These are phyloP conservation scores for Coniochaeta sp. DNA, from an alignment of 2,329 filamentous ascomycete species.

Conservation along the genomic window DNA sequence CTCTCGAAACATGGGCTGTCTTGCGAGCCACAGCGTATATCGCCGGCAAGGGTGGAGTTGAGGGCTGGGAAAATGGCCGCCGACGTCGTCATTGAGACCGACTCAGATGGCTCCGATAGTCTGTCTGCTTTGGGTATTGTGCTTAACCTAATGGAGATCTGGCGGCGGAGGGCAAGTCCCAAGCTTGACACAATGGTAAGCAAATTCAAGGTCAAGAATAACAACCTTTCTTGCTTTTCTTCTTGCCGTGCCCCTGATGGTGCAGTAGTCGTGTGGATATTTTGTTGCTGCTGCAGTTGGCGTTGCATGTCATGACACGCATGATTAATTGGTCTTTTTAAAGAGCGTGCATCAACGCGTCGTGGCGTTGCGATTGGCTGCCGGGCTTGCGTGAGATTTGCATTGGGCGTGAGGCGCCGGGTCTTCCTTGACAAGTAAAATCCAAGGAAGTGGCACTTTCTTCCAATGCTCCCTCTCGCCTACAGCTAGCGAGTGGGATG, in stretches of 20 bases:
- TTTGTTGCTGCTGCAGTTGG: background rate
- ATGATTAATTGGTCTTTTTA: conserved; percentile 2
- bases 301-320: conserved; percentile 3
- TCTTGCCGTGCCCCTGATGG: background rate
- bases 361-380: background rate
- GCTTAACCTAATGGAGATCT: background rate
- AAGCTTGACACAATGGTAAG: background rate
- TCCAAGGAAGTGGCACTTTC: background rate
- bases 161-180: background rate
- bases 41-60: no score
- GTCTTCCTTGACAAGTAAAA: background rate
- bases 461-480: background rate
- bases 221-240: background rate
- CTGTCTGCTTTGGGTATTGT: background rate
- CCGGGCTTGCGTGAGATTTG: background rate
- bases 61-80: no score
- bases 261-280: background rate
- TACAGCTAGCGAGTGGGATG: background rate
- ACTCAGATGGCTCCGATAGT: no score
- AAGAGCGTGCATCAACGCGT: conserved; percentile 1
- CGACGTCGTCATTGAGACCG: background rate
- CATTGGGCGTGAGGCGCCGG: conserved; percentile 3
- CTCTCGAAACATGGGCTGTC: background rate
- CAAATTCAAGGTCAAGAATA: background rate
- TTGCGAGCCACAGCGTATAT: no score